Percentiles rank a stretch among this genome's conserved stretches.
These are phyloP conservation scores for Xylaria sp. DNA, from an alignment of 2,329 filamentous ascomycete genomes.

Conservation along the genomic window DNA sequence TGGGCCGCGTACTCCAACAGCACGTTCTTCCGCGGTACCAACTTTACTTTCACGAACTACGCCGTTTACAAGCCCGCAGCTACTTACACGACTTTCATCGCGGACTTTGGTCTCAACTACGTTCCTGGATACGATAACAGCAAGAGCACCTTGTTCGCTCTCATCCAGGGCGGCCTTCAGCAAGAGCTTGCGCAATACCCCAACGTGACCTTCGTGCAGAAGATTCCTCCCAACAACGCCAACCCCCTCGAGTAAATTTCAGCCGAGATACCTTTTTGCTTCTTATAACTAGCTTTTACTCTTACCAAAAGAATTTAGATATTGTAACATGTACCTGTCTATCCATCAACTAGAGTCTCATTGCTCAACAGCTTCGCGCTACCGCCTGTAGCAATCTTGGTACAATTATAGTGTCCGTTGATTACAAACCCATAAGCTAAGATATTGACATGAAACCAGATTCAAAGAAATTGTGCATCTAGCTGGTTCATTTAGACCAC, in stretches of 20 bases:
- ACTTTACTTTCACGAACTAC: slow-evolving; percentile 38
- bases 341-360: background rate
- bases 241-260: slow-evolving; percentile 31
- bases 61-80: slow-evolving; percentile 33
- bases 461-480: too few relatives aligned
- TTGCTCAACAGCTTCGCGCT: background rate
- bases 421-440: too few relatives aligned
- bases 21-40: slow-evolving; percentile 35
- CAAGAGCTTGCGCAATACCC: slow-evolving; percentile 25
- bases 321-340: background rate
- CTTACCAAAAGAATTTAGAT: background rate
- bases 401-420: too few relatives aligned
- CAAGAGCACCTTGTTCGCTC: slow-evolving; percentile 16
- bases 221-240: slow-evolving; percentile 25
- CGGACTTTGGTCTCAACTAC: slow-evolving; percentile 26
- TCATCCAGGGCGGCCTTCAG: slow-evolving; percentile 28
- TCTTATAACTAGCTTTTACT: slow-evolving; percentile 20
- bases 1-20: slow-evolving; percentile 32
- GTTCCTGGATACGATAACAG: slow-evolving; percentile 32
- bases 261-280: background rate
- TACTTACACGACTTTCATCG: slow-evolving; percentile 34
- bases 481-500: too few relatives aligned
- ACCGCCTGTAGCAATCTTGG: too few relatives aligned
- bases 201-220: slow-evolving; percentile 35
- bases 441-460: too few relatives aligned